These are phyloP conservation scores for Crataegus laevigata DNA, from an alignment of 306 rosid species.

Conservation along the genomic window DNA sequence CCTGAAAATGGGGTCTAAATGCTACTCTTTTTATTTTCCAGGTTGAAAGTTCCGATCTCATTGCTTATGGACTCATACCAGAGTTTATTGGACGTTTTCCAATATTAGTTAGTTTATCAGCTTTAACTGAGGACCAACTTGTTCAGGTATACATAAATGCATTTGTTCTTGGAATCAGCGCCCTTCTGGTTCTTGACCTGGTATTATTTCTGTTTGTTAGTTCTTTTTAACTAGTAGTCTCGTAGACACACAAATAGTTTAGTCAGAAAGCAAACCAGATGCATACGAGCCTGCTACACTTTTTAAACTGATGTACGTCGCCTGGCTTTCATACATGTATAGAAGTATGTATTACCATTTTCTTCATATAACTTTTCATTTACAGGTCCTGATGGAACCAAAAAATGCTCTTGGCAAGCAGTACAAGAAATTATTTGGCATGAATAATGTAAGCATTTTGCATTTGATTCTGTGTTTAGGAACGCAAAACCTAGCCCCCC, in stretches of 20 bases:
- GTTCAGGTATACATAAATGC: slow-evolving; percentile 46
- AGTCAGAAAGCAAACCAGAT: no score
- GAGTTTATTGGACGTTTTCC: slow-evolving; percentile 98
- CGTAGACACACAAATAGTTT: no score
- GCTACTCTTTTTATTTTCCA: slow-evolving; percentile 31
- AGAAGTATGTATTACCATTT: background rate
- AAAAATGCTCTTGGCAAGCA: slow-evolving; percentile 94
- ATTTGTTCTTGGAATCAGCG: background rate
- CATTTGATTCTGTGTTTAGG: background rate
- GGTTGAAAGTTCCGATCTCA: slow-evolving; percentile 97
- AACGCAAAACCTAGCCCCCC: no score
- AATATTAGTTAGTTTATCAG: slow-evolving; percentile 77
- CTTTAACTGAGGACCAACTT: slow-evolving; percentile 93
- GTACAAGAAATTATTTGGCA: slow-evolving; percentile 81
- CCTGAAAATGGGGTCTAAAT: slow-evolving; percentile 16
- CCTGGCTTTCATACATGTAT: background rate
- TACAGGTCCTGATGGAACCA: slow-evolving; percentile 86
- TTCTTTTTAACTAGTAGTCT: background rate
- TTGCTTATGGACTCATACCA: slow-evolving; percentile 95
- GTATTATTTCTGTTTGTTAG: background rate
- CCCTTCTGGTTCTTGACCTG: background rate
- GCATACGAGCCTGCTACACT: no score
- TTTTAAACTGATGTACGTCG: no score
- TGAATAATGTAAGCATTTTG: slow-evolving; percentile 68
- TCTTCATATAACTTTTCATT: background rate